Conservation (phyloP, 768 basidiomycete species). For the Hypholoma fasciculare region DNA sequence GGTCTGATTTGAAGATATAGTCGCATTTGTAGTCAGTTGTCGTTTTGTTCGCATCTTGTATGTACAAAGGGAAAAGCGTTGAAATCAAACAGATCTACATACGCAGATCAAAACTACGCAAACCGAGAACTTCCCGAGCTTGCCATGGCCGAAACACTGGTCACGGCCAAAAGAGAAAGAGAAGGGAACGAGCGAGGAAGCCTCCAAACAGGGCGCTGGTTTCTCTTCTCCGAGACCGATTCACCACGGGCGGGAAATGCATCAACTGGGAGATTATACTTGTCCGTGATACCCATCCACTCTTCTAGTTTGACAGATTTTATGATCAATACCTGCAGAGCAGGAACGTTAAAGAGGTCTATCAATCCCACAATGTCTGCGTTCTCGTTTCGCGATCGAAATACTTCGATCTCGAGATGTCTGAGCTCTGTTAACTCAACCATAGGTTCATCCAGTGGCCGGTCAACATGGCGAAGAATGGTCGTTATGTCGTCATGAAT, state of each 20-base stretch:
- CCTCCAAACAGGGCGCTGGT: not conserved
- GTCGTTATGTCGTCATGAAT: constrained; percentile 25
- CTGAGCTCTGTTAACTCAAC: constrained; percentile 15
- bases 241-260: not conserved
- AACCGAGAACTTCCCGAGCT: too few species aligned
- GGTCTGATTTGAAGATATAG: too few species aligned
- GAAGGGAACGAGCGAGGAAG: constrained; percentile 12
- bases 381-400: constrained; percentile 16
- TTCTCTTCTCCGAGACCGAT: not conserved
- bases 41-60: too few species aligned
- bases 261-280: constrained; percentile 10
- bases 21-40: too few species aligned
- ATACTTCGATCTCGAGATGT: constrained; percentile 20
- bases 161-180: constrained; percentile 6
- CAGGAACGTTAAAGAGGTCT: constrained; percentile 16
- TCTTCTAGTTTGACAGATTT: constrained; percentile 11
- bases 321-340: constrained; percentile 14
- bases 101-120: too few species aligned
- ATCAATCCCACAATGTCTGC: constrained; percentile 19
- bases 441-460: constrained; percentile 10
- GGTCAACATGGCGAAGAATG: constrained; percentile 20
- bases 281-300: constrained; percentile 12
- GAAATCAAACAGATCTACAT: too few species aligned
- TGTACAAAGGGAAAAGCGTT: too few species aligned
- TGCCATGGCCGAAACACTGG: not conserved